Evolutionary conservation across 148 eudicot species (phyloP), one percentile per base, ranked within the genome.

Genomic region (Tetragonia tetragonoides): DNA sequence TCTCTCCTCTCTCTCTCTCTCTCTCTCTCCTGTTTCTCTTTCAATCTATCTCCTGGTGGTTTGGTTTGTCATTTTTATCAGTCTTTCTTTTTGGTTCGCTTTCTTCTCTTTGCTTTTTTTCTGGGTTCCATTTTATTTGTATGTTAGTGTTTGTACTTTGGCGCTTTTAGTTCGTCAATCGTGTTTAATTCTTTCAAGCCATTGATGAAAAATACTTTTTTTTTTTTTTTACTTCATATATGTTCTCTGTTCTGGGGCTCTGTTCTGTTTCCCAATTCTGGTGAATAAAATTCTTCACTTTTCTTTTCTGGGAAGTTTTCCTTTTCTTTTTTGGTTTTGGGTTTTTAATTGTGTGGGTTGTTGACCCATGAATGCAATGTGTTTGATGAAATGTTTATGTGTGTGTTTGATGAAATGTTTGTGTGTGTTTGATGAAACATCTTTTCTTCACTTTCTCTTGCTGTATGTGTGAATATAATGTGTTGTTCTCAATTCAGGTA

Each of bases 1-100:
- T 17, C 53, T 75, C 51, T 69, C 14, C 68, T 41, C 41, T 63
- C 41, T n/a, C 47, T 76, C 42, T 39, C 42, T 62, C 28, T 75
- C 41, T n/a, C n/a, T 46, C 60, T 62, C 17, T 28, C 34, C 34
- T 28, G 15, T 65, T 65, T 67, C 24, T 68, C 11, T 7, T 42
- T 10, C 14, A 17, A 16, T 3, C 7, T 57, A 20, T 6, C 7
- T 5, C 20, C 12, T 10, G 3, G 28, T 17, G 64, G 5, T 60
- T 60, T 20, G 1, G 1, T 28, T 59, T 59, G 64, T 7, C n/a
- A 7, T 60, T 18, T 60, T 17, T 60, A 60, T 17, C 64, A 7
- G 24, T 57, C 34, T 28, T 28, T 17, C 12, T 16, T 11, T 21
- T 10, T 20, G 23, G 5, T 60, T 20, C 28, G n/a, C 4, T 70